Percentiles rank a stretch among this genome's conserved stretches.
Conservation (phyloP, 202 grass and related monocot genomes). For the Brachypodium distachyon region DNA sequence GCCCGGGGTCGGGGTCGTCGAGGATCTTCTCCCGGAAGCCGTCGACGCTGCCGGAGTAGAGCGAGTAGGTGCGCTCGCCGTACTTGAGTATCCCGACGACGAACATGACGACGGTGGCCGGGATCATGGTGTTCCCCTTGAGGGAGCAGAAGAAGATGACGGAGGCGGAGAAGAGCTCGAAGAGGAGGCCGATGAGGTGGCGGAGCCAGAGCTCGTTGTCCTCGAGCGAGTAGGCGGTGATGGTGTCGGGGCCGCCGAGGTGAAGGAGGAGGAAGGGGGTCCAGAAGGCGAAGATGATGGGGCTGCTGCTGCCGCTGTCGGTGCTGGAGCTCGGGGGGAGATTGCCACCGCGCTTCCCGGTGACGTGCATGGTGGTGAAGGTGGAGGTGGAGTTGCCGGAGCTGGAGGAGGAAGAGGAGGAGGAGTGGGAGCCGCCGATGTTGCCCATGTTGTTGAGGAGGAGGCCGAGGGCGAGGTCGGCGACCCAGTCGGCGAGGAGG, state of each 20-base stretch:
- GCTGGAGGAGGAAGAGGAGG: too few relatives aligned
- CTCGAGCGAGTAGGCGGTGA: slow-evolving; percentile 61
- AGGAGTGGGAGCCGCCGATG: not conserved
- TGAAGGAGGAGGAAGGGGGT: slow-evolving; percentile 73
- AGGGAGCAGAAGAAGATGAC: slow-evolving; percentile 32
- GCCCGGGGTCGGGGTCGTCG: not conserved
- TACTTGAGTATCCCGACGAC: slow-evolving; percentile 46
- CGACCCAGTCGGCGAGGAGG: slow-evolving; percentile 62
- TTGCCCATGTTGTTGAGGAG: slow-evolving; percentile 50
- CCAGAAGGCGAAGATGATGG: slow-evolving; percentile 59
- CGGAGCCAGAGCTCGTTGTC: slow-evolving; percentile 84
- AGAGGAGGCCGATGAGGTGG: slow-evolving; percentile 56
- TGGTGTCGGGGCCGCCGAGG: slow-evolving; percentile 63
- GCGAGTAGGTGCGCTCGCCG: slow-evolving; percentile 46
- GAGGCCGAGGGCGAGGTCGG: slow-evolving; percentile 50
- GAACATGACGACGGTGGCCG: slow-evolving; percentile 36
- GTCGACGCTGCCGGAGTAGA: slow-evolving; percentile 33
- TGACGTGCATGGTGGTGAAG: too few relatives aligned
- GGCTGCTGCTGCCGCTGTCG: not conserved
- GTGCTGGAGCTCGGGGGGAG: too few relatives aligned
- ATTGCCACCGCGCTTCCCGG: slow-evolving; percentile 9
- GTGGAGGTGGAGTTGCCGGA: not conserved
- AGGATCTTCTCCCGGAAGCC: slow-evolving; percentile 26
- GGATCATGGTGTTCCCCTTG: not conserved
- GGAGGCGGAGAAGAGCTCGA: slow-evolving; percentile 34